Conservation (phyloP, 2,329 filamentous ascomycete genomes). For the Leptodontidium sp. region DNA sequence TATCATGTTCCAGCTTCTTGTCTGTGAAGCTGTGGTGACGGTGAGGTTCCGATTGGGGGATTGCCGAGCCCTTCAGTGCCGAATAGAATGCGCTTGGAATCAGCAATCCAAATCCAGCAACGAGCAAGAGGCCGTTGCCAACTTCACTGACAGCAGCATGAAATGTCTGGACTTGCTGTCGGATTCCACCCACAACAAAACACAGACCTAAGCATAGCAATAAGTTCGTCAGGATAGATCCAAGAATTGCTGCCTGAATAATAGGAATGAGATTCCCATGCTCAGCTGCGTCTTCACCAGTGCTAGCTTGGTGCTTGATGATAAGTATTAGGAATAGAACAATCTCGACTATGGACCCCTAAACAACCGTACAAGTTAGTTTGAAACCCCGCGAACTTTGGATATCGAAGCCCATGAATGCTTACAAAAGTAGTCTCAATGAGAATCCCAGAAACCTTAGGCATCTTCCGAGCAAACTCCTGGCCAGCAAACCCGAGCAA, state of each 20-base stretch:
- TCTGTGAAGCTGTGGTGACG: constrained; percentile 19
- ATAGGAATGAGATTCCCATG: constrained; percentile 62
- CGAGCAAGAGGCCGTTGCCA: constrained; percentile 68
- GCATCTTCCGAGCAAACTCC: constrained; percentile 76
- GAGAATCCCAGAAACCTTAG: constrained; percentile 73
- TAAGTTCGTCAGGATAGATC: constrained; percentile 83
- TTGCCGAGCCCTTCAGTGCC: constrained; percentile 18
- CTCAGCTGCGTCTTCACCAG: constrained; percentile 17
- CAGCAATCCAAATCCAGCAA: constrained; percentile 68
- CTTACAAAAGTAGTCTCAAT: constrained; percentile 62
- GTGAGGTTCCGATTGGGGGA: constrained; percentile 4
- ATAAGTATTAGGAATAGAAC: constrained; percentile 83
- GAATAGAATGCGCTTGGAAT: constrained; percentile 68
- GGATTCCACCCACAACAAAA: constrained; percentile 80
- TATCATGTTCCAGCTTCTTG: constrained; percentile 21
- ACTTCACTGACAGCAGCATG: constrained; percentile 80
- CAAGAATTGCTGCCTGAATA: constrained; percentile 83
- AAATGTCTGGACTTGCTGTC: constrained; percentile 73
- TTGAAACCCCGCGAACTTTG: not conserved
- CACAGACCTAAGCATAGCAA: constrained; percentile 81
- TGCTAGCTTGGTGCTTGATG: constrained; percentile 40
- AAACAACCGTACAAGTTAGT: not conserved
- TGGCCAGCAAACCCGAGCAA: constrained; percentile 77
- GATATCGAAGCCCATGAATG: not conserved
- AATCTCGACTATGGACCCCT: constrained; percentile 79